Percentiles rank a stretch among this genome's conserved stretches.
phyloP scores from a whole-genome alignment of 169 alveolate species.

The Perkinsus marinus region DNA sequence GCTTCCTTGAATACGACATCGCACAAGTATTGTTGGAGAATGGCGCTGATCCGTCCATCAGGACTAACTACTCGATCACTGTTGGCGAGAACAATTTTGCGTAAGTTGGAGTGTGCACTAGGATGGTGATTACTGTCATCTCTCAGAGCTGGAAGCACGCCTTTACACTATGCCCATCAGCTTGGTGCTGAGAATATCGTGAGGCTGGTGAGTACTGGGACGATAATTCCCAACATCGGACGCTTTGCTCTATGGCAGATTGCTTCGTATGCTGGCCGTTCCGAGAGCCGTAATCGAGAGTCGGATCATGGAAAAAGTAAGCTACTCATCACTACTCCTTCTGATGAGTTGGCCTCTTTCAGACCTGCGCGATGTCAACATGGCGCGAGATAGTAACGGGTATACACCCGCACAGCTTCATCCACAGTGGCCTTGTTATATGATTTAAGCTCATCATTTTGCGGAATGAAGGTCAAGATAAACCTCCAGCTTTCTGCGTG shows the following conservation, averaged over 20 bases:
- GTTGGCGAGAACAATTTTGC: not conserved
- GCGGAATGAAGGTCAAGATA: not conserved
- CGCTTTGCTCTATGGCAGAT: not conserved
- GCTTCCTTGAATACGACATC: not conserved
- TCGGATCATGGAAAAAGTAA: not conserved
- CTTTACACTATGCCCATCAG: not conserved
- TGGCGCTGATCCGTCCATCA: not conserved
- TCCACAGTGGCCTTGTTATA: not conserved
- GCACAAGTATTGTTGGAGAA: not conserved
- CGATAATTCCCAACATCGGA: not conserved
- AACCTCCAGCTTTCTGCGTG: not conserved
- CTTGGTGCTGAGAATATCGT: not conserved
- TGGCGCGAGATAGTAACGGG: not conserved
- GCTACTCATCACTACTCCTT: not conserved
- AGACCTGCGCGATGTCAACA: not conserved
- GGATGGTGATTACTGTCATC: not conserved
- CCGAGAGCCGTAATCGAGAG: not conserved
- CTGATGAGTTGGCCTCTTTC: not conserved
- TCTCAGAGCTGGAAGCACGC: not conserved
- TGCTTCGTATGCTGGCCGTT: not conserved
- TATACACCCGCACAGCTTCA: not conserved
- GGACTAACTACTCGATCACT: not conserved
- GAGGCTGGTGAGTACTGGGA: not conserved
- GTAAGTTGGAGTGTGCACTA: not conserved
- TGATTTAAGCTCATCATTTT: not conserved